These are phyloP conservation scores for Colletotrichum incanum DNA, from an alignment of 2,329 filamentous ascomycete species.

Conservation along the genomic window DNA sequence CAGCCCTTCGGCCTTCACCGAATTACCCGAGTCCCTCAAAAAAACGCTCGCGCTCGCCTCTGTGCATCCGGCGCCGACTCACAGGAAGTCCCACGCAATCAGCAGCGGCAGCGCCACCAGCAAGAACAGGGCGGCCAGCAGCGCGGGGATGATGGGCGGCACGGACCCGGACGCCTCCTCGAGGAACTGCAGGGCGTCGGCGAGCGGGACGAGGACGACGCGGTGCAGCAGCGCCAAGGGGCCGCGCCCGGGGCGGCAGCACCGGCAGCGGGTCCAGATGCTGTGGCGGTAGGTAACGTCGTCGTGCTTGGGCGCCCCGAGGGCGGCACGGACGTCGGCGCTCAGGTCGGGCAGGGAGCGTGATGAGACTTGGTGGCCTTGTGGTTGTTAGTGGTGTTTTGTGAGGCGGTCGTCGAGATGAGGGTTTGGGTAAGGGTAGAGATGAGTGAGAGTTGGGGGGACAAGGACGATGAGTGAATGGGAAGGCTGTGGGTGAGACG, in stretches of 20 bases:
- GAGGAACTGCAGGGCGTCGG: constrained; percentile 21
- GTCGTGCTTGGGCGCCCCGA: constrained; percentile 34
- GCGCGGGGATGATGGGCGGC: constrained; percentile 34
- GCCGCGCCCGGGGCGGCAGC: constrained; percentile 27
- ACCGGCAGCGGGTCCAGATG: constrained; percentile 41
- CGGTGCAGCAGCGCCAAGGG: constrained; percentile 32
- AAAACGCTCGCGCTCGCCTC: not conserved
- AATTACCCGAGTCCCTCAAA: not conserved
- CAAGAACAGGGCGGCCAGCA: constrained; percentile 32
- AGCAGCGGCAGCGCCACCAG: constrained; percentile 30
- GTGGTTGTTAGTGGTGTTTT: constrained; percentile 1
- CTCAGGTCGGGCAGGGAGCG: constrained; percentile 39
- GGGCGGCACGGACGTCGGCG: constrained; percentile 39
- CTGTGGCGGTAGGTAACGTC: constrained; percentile 32
- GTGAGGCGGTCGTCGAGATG: not conserved
- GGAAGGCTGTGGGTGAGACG: not conserved
- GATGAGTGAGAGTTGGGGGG: not conserved
- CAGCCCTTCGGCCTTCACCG: not conserved
- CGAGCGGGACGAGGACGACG: constrained; percentile 28
- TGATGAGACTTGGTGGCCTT: constrained; percentile 17
- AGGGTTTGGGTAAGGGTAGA: not conserved
- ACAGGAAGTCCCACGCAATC: constrained; percentile 31
- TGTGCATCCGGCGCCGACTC: not conserved
- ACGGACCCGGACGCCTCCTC: constrained; percentile 31
- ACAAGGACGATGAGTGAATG: not conserved